Conservation (phyloP, 495 filamentous ascomycete species). For the Penicillium goetzii region DNA sequence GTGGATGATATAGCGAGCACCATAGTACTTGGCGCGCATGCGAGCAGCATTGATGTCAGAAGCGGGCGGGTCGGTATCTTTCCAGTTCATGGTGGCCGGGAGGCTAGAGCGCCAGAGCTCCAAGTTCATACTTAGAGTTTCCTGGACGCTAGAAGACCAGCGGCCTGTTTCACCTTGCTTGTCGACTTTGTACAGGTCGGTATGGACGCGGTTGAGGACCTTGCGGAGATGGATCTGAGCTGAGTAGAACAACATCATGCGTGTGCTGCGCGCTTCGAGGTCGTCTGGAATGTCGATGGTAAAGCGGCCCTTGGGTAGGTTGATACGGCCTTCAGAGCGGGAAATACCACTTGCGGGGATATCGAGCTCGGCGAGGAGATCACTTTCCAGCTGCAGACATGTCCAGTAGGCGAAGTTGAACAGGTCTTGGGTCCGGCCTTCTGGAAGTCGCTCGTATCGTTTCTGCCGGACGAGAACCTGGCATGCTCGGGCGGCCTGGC, state of each 20-base stretch:
- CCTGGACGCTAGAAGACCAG: slow-evolving; percentile 41
- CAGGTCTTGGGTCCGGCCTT: slow-evolving; percentile 48
- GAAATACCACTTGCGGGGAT: slow-evolving; percentile 80
- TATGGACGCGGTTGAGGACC: slow-evolving; percentile 81
- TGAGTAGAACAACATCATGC: slow-evolving; percentile 77
- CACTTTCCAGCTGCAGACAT: slow-evolving; percentile 92
- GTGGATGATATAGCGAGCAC: slow-evolving; percentile 86
- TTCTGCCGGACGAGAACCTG: slow-evolving; percentile 74
- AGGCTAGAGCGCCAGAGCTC: slow-evolving; percentile 54
- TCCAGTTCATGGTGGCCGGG: slow-evolving; percentile 60
- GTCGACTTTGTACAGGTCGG: slow-evolving; percentile 72
- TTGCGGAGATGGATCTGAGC: slow-evolving; percentile 87
- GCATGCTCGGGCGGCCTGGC: slow-evolving; percentile 73
- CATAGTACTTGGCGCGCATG: slow-evolving; percentile 92
- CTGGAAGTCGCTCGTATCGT: slow-evolving; percentile 39
- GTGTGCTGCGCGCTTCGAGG: slow-evolving; percentile 36
- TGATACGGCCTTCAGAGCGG: slow-evolving; percentile 68
- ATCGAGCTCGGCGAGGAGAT: slow-evolving; percentile 88
- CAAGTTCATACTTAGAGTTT: slow-evolving; percentile 52
- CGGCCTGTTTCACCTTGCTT: slow-evolving; percentile 32
- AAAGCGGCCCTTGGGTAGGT: slow-evolving; percentile 56
- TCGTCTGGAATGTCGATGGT: slow-evolving; percentile 38
- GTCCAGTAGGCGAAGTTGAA: slow-evolving; percentile 89
- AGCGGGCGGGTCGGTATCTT: slow-evolving; percentile 67
- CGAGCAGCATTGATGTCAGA: slow-evolving; percentile 80